Conservation (phyloP, 2,329 filamentous ascomycete genomes). For the Verticillium nubilum region DNA sequence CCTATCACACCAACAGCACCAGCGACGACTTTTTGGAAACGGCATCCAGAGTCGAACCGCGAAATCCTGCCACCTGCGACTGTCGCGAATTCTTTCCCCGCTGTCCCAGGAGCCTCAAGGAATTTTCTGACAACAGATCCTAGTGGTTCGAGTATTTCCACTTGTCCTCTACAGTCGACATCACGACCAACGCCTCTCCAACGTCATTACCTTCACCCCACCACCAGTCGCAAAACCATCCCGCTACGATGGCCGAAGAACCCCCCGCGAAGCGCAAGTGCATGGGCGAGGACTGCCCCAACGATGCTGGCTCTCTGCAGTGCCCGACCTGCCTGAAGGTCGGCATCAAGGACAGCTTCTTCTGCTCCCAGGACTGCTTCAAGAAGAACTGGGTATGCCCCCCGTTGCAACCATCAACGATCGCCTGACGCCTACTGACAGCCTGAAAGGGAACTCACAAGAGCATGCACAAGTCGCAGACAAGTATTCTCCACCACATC, state of each 20-base stretch:
- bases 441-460: conserved; percentile 70
- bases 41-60: background rate
- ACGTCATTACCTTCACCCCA: background rate
- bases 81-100: background rate
- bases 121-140: background rate
- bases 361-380: conserved; percentile 98
- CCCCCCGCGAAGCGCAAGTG: conserved; percentile 62
- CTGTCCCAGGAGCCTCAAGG: background rate
- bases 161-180: background rate
- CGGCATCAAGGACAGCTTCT: conserved; percentile 82
- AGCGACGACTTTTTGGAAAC: background rate
- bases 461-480: conserved; percentile 73
- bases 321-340: conserved; percentile 94
- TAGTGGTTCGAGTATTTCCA: background rate
- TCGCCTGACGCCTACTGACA: conserved; percentile 8
- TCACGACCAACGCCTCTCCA: background rate
- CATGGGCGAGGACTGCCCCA: conserved; percentile 75
- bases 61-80: background rate
- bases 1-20: background rate
- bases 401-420: conserved; percentile 5
- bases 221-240: background rate
- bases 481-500: conserved; percentile 67
- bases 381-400: conserved; percentile 90
- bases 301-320: conserved; percentile 79
- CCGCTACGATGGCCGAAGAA: conserved; percentile 40